These are phyloP conservation scores for Begonia fuchsioides DNA, from an alignment of 306 rosid species.

Conservation along the genomic window DNA sequence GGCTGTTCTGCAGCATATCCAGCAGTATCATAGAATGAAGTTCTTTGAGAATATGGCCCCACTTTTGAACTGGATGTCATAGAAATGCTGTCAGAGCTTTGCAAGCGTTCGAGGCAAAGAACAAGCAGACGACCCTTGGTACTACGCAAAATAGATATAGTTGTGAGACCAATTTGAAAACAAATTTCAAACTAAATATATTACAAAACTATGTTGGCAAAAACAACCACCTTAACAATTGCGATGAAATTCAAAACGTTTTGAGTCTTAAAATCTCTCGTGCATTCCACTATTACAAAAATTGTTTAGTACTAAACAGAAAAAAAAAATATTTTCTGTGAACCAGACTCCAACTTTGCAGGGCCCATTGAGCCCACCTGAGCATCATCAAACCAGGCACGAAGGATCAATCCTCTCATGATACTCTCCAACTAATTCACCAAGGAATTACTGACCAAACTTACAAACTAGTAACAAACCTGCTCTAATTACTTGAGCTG, in stretches of 20 bases:
- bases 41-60: constrained; percentile 57
- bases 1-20: constrained; percentile 71
- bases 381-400: too few species aligned
- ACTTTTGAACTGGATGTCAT: constrained; percentile 69
- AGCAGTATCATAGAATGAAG: constrained; percentile 59
- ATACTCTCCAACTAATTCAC: too few species aligned
- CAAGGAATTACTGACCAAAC: too few species aligned
- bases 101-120: constrained; percentile 72
- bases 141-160: constrained; percentile 36
- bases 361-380: too few species aligned
- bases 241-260: not conserved
- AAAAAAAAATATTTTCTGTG: too few species aligned
- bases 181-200: not conserved
- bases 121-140: constrained; percentile 81
- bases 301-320: too few species aligned
- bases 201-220: not conserved
- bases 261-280: not conserved
- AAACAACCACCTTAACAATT: not conserved
- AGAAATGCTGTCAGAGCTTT: constrained; percentile 88
- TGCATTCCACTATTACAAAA: not conserved
- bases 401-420: too few species aligned
- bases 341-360: too few species aligned
- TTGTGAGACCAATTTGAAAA: constrained; percentile 13
- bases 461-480: too few species aligned
- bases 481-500: too few species aligned